Conservation (phyloP, 2,329 filamentous ascomycete genomes). For the Chaetomium strumarium region DNA sequence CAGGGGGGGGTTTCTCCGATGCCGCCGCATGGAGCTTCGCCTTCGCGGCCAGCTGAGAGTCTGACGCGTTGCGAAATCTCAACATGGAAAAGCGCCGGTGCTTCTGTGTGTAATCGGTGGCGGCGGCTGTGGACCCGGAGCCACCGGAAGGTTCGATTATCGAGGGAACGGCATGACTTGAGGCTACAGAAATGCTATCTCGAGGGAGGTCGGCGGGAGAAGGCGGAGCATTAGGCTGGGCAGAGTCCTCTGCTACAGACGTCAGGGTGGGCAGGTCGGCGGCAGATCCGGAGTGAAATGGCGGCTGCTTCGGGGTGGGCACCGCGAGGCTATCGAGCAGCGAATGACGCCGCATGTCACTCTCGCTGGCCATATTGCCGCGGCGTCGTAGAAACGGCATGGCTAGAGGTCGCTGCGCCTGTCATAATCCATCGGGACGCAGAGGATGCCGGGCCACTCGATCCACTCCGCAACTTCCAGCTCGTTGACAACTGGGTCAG, state of each 20-base stretch:
- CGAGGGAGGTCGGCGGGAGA: conserved; percentile 28
- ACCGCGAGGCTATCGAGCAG: conserved; percentile 30
- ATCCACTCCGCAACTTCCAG: conserved; percentile 1
- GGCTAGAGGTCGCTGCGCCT: conserved; percentile 27
- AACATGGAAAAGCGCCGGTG: conserved; percentile 64
- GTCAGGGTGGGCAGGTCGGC: conserved; percentile 24
- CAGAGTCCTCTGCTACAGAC: conserved; percentile 21
- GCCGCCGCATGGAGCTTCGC: conserved; percentile 60
- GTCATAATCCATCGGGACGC: conserved; percentile 24
- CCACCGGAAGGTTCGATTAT: conserved; percentile 28
- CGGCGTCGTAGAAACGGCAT: conserved; percentile 60
- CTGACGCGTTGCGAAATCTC: conserved; percentile 86
- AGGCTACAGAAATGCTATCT: conserved; percentile 27
- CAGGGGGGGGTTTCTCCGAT: conserved; percentile 49
- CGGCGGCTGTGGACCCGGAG: conserved; percentile 45
- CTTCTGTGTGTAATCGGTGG: conserved; percentile 50
- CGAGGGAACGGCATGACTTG: conserved; percentile 22
- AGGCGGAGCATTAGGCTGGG: conserved; percentile 24
- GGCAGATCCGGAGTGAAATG: conserved; percentile 22
- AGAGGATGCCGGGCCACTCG: conserved; percentile 8
- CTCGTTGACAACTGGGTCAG: neutral
- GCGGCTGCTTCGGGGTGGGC: conserved; percentile 21
- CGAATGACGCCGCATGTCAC: conserved; percentile 51
- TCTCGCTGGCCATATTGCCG: conserved; percentile 54
- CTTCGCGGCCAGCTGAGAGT: conserved; percentile 75